Base-by-base conservation (phyloP, 2,329 filamentous ascomycete species). In the Diplodia sapinea region DNA sequence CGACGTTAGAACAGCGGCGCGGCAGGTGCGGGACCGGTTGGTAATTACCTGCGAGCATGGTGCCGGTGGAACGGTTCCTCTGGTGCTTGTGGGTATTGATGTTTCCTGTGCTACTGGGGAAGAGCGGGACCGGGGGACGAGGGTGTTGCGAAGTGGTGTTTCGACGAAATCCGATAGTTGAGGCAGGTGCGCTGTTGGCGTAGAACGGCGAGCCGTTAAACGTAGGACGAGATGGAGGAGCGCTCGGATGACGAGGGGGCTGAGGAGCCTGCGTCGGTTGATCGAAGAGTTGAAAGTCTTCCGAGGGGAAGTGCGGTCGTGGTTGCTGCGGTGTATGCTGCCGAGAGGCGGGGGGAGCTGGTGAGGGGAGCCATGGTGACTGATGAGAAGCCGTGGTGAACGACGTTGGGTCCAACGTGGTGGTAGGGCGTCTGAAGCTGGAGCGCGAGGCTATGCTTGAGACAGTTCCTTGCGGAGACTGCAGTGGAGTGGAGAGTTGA, bases 271-370 rank as follows among this genome's bases (percentile, higher is more conserved):
- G 79, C 71, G 79, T 73, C 71, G 78, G 79, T 75, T 84, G 81
- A 74, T 85, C 81, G 88, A 89, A 92, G 85, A 93, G 87, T 82
- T 91, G 89, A 79, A 93, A 93, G 88, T 93, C 91, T 84, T 89
- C 85, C 76, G 86, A 78, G 67, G 75, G 79, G 79, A 81, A 82
- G 74, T 76, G 77, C 74, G 77, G 77, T 76, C 79, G 75, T 64
- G 52, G 63, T 74, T 74, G 74, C 69, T 74, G 76, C 72, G 73
- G 76, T 73, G 83, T 82, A 79, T 81, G 83, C 79, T 82, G 81
- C 79, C 81, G 77, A 80, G 78, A 78, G 80, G 82, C 79, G 80
- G 79, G 75, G 77, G 82, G 76, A 79, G 82, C 79, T 81, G 82
- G 79, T 87, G 88, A 88, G 86, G 89, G 87, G 88, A 86, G 90